Percentiles rank a stretch among this genome's conserved stretches.
Conservation (phyloP, 371 early-diverging fungal genomes). For the Mucor velutinosus region DNA sequence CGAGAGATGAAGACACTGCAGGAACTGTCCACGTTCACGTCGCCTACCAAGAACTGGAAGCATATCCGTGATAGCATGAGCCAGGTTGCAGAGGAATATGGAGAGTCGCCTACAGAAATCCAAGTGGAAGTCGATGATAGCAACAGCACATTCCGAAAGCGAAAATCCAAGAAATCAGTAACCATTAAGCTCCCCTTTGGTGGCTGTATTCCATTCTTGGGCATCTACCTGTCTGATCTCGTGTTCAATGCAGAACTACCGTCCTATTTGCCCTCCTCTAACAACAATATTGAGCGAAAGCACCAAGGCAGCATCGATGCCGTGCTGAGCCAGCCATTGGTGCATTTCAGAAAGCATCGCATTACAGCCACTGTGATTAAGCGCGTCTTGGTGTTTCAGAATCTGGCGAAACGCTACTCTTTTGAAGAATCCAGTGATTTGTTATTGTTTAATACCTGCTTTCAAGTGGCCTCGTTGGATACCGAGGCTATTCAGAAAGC, state of each 20-base stretch:
- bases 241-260: constrained; percentile 69
- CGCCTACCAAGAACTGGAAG: constrained; percentile 54
- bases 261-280: constrained; percentile 48
- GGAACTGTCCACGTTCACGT: constrained; percentile 55
- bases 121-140: constrained; percentile 45
- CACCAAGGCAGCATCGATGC: constrained; percentile 10
- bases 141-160: constrained; percentile 13
- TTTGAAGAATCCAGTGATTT: constrained; percentile 44
- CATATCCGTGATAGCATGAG: constrained; percentile 65
- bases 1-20: constrained; percentile 55
- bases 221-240: constrained; percentile 67
- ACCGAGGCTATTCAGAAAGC: constrained; percentile 32
- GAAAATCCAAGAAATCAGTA: constrained; percentile 21
- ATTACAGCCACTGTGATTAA: constrained; percentile 67
- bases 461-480: constrained; percentile 32
- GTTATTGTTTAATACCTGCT: constrained; percentile 42
- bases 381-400: constrained; percentile 61
- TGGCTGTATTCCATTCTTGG: constrained; percentile 65
- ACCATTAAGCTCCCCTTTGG: constrained; percentile 55
- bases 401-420: constrained; percentile 56
- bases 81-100: constrained; percentile 60
- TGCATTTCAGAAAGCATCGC: constrained; percentile 67
- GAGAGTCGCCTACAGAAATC: constrained; percentile 53
- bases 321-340: constrained; percentile 45
- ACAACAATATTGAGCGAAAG: constrained; percentile 15